Evolutionary conservation across 495 filamentous ascomycete genomes (phyloP).

Genomic region (Penicillium coffeae): DNA sequence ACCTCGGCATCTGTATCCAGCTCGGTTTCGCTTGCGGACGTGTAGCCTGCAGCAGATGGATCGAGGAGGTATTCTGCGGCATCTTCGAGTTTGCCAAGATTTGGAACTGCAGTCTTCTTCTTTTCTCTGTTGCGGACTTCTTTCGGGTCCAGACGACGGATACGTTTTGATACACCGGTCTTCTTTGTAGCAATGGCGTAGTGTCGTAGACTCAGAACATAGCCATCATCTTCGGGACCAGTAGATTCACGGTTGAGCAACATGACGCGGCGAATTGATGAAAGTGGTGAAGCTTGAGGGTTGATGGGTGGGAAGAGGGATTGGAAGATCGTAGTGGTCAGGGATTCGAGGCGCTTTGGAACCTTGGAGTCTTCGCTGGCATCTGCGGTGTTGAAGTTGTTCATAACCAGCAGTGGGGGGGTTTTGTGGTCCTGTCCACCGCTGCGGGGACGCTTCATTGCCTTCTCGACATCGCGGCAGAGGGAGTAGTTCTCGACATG

Average conservation of each 20-base stretch:
- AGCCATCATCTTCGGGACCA: slow-evolving; percentile 59
- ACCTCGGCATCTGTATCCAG: slow-evolving; percentile 93
- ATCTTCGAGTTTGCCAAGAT: slow-evolving; percentile 85
- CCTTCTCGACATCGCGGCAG: slow-evolving; percentile 79
- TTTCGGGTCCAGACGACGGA: slow-evolving; percentile 85
- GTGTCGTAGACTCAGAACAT: slow-evolving; percentile 87
- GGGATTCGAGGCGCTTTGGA: slow-evolving; percentile 81
- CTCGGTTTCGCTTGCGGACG: slow-evolving; percentile 89
- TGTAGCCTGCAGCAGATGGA: slow-evolving; percentile 80
- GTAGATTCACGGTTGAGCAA: slow-evolving; percentile 75
- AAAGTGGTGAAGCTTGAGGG: slow-evolving; percentile 81
- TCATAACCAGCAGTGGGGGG: slow-evolving; percentile 93
- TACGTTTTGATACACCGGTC: slow-evolving; percentile 74
- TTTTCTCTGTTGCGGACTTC: slow-evolving; percentile 64
- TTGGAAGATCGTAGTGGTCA: slow-evolving; percentile 94
- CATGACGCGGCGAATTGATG: slow-evolving; percentile 83
- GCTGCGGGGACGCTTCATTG: slow-evolving; percentile 74
- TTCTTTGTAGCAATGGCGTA: slow-evolving; percentile 90
- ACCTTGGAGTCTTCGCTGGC: slow-evolving; percentile 56
- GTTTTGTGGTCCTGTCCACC: slow-evolving; percentile 78
- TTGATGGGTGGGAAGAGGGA: slow-evolving; percentile 95
- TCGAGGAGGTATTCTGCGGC: slow-evolving; percentile 93
- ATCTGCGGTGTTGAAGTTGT: slow-evolving; percentile 77
- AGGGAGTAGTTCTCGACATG: slow-evolving; percentile 95
- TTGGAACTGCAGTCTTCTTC: slow-evolving; percentile 67